These are phyloP conservation scores for Larix kaempferi DNA, from an alignment of 75 land plant genomes.

Conservation along the genomic window DNA sequence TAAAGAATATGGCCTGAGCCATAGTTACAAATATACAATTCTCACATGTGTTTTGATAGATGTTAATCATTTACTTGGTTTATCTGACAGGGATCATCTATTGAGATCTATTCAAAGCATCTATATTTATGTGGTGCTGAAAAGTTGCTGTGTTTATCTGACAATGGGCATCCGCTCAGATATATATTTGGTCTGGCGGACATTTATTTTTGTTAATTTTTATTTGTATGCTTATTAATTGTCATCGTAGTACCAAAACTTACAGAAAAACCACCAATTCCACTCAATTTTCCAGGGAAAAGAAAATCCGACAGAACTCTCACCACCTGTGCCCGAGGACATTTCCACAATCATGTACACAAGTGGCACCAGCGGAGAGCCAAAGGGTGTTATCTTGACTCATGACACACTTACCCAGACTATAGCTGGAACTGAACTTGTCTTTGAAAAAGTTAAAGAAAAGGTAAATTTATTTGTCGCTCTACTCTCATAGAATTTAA, in stretches of 20 bases:
- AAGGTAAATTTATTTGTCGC: conserved; percentile 46
- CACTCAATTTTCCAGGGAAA: conserved; percentile 50
- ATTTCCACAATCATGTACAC: conserved; percentile 98
- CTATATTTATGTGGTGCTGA: too few relatives aligned
- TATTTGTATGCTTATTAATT: background rate
- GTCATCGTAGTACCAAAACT: background rate
- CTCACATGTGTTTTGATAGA: too few relatives aligned
- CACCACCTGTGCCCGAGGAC: conserved; percentile 62
- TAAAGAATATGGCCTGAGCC: too few relatives aligned
- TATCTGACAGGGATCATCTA: too few relatives aligned
- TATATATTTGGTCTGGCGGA: background rate
- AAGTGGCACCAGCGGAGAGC: conserved; percentile 98
- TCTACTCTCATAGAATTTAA: background rate
- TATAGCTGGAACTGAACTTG: conserved; percentile 65
- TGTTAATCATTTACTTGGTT: too few relatives aligned
- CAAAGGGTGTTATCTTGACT: conserved; percentile 89
- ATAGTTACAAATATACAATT: too few relatives aligned
- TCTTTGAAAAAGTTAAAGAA: conserved; percentile 71
- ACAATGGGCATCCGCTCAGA: too few relatives aligned
- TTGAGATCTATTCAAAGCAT: too few relatives aligned
- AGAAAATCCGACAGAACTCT: conserved; percentile 44
- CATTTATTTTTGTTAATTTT: background rate
- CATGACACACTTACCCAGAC: conserved; percentile 57
- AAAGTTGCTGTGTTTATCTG: too few relatives aligned
- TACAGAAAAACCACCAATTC: too few relatives aligned